A percentile compares a stretch with the other conserved stretches of the same genome.
Conservation (phyloP, 768 basidiomycete species). For the Leucosporidium scottii region DNA sequence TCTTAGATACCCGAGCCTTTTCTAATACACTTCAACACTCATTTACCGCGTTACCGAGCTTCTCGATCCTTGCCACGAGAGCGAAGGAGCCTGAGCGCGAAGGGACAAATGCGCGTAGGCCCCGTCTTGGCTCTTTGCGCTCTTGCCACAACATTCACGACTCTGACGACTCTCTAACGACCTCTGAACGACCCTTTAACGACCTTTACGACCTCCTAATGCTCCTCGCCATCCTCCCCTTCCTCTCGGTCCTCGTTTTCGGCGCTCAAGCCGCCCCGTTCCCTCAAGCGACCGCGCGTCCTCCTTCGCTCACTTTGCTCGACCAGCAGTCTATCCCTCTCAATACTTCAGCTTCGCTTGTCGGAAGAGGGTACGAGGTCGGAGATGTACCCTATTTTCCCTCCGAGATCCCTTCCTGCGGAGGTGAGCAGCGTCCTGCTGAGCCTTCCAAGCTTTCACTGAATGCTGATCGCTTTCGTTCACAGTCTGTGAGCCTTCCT, state of each 20-base stretch:
- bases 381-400: constrained; percentile 16
- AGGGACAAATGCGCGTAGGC: too few relatives aligned
- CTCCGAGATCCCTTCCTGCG: constrained; percentile 13
- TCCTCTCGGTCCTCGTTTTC: neutral
- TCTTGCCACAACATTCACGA: neutral
- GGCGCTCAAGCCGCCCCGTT: neutral
- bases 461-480: neutral
- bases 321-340: neutral
- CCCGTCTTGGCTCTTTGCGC: too few relatives aligned
- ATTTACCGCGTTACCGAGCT: too few relatives aligned
- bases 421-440: constrained; percentile 16
- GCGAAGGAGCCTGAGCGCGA: too few relatives aligned
- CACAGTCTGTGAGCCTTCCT: constrained; percentile 19
- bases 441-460: neutral
- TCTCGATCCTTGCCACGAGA: too few relatives aligned
- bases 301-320: neutral
- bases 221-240: neutral
- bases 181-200: neutral
- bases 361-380: neutral
- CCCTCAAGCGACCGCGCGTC: neutral
- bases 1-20: too few relatives aligned
- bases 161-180: neutral
- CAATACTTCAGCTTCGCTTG: too few relatives aligned
- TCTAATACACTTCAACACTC: too few relatives aligned
- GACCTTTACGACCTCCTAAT: neutral